Evolutionary conservation across 1,284 basidiomycete species (phyloP), one percentile per base, ranked within the genome.

Genomic region (Puccinia sorghi): DNA sequence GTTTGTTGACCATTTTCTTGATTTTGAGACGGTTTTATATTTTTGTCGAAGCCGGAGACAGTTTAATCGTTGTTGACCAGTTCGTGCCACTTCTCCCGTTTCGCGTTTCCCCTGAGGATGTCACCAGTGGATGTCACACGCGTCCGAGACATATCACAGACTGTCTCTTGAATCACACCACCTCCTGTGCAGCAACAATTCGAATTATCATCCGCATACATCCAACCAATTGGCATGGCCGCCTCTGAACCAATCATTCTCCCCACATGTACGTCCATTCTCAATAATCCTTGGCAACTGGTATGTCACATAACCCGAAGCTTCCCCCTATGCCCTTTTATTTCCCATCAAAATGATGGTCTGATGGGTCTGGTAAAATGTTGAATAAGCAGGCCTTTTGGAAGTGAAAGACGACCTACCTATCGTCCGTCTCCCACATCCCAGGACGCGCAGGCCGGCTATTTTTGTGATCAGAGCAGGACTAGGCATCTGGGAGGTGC

Each of bases 221-320:
- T 46, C 43, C 43, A 6, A 46, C 8, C 13, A 46, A 46, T 20
- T 15, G 7, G 2, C 37, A 61, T 61, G 59, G 32, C 17, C 25
- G 56, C 56, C 59, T 61, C 59, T 39, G 59, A 61, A 37, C 59
- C 59, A 0, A 61, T 61, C 59, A 61, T 61, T 11, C 59, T 61
- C 37, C 59, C 59, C 15, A 39, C 59, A 61, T 61, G 59, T 61
- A 61, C 59, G 59, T 61, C 59, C 59, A n/a, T 61, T 61, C 59
- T 32, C 32, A 32, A 61, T 20, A 20, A 61, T 39, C 37, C 27
- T 41, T 39, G 37, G 20, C 5, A 61, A 17, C 13, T 37, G 59
- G 59, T 61, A 61, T 61, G 59, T 20, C 3, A 22, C 54, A 57
- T 32, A 32, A 32, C 32, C 27, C 54, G 54, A 15, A 15, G 57